phyloP scores from a whole-genome alignment of 2,329 filamentous ascomycete genomes.

The Hypoxylon rubiginosum region DNA sequence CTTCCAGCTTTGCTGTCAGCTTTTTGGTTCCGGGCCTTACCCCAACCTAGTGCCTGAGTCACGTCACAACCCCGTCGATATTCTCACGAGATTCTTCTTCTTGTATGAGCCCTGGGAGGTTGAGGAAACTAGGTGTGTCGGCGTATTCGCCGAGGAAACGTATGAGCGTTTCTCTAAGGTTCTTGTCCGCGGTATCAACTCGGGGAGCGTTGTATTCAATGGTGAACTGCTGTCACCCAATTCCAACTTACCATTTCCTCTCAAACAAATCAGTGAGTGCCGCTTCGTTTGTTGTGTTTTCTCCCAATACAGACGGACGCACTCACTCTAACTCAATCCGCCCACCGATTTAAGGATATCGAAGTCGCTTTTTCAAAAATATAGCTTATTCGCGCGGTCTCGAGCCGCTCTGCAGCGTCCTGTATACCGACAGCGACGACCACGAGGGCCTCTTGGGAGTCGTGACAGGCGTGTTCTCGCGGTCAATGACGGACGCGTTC shows the following conservation, averaged over 20 bases:
- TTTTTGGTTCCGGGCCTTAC: constrained; percentile 11
- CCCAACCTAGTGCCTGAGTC: no score
- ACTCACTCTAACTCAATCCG: background rate
- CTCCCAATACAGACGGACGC: no score
- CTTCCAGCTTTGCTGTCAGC: constrained; percentile 30
- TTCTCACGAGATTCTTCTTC: constrained; percentile 10
- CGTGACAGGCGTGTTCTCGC: background rate
- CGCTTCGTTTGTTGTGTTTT: no score
- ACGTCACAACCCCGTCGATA: background rate
- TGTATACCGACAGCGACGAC: background rate
- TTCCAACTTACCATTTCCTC: no score
- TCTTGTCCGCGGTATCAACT: constrained; percentile 8
- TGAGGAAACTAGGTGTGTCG: constrained; percentile 32
- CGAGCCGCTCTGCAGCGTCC: background rate
- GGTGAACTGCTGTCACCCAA: background rate
- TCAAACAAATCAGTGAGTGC: no score
- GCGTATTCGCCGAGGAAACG: constrained; percentile 7
- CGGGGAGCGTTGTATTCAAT: constrained; percentile 18
- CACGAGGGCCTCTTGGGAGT: background rate
- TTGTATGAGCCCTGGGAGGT: constrained; percentile 37
- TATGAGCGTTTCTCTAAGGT: constrained; percentile 4
- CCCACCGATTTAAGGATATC: no score
- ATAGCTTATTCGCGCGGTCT: background rate
- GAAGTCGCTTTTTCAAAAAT: no score
- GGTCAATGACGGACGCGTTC: no score